Evolutionary conservation across 1,139 yeast genomes (phyloP).

Genomic region (Candida neerlandica): DNA sequence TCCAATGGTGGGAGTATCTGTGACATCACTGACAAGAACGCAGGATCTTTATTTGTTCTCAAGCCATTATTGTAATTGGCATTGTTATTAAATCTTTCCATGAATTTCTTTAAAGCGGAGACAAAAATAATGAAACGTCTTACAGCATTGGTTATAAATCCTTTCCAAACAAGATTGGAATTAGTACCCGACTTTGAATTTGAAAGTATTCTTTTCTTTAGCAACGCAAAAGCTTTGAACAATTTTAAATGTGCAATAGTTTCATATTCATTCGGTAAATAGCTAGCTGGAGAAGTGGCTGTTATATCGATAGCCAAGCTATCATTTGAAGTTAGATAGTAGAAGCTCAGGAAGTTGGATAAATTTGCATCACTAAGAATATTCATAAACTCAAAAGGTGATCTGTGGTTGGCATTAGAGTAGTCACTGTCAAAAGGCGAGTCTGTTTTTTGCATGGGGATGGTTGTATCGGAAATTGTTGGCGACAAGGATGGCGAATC

Average conservation of each 20-base stretch:
- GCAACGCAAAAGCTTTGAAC: slow-evolving; percentile 27
- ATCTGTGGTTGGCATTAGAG: neutral
- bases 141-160: slow-evolving; percentile 30
- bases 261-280: slow-evolving; percentile 5
- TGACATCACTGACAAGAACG: slow-evolving; percentile 1
- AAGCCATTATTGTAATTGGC: neutral
- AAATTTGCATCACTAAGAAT: neutral
- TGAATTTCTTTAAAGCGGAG: slow-evolving; percentile 18
- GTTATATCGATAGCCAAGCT: neutral
- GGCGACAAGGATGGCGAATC: neutral
- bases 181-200: slow-evolving; percentile 9
- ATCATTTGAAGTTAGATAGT: neutral
- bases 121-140: slow-evolving; percentile 32
- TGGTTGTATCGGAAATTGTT: neutral
- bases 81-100: neutral
- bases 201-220: slow-evolving; percentile 20
- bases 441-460: neutral
- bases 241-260: slow-evolving; percentile 33
- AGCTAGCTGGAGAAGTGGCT: neutral
- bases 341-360: slow-evolving; percentile 1
- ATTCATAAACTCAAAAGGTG: neutral
- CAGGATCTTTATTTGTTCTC: neutral
- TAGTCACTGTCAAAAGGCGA: neutral
- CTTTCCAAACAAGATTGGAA: slow-evolving; percentile 28
- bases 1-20: slow-evolving; percentile 33